Conservation (phyloP, 257 asterid species). For the Anisodus acutangulus region DNA sequence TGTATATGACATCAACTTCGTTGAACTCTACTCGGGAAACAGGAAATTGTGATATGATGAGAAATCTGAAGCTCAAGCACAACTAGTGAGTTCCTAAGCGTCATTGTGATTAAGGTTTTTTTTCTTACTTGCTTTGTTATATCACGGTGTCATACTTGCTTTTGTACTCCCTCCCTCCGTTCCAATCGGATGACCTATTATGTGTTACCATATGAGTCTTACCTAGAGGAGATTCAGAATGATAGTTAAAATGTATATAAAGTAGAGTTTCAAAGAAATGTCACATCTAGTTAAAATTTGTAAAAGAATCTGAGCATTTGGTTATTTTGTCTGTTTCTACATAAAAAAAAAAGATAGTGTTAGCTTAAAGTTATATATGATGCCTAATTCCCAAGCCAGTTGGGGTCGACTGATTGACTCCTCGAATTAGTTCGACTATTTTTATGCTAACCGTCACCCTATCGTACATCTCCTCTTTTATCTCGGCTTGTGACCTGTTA, state of each 20-base stretch:
- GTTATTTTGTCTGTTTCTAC: not conserved
- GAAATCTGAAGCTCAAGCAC: conserved; percentile 16
- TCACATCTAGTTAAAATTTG: not conserved
- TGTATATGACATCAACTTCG: conserved; percentile 69
- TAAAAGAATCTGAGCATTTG: not conserved
- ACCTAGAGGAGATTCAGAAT: conserved; percentile 8
- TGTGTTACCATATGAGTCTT: not conserved
- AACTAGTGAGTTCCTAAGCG: conserved; percentile 23
- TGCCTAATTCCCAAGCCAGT: not conserved
- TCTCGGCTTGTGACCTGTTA: not conserved
- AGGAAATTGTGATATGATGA: conserved; percentile 39
- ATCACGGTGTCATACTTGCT: not conserved
- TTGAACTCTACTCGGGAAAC: conserved; percentile 72
- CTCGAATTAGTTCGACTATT: not conserved
- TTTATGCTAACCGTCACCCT: not conserved
- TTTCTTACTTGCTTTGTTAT: not conserved
- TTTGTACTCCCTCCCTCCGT: not conserved
- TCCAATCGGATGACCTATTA: not conserved
- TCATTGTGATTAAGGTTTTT: not conserved
- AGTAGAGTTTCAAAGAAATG: not conserved
- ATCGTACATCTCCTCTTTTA: not conserved
- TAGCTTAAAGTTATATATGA: not conserved
- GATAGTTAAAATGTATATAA: not conserved
- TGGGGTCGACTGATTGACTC: not conserved
- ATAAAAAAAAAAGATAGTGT: not conserved